Evolutionary conservation across 768 basidiomycete genomes (phyloP), one percentile per base, ranked within the genome.

Genomic region (Candolleomyces eurysporus): DNA sequence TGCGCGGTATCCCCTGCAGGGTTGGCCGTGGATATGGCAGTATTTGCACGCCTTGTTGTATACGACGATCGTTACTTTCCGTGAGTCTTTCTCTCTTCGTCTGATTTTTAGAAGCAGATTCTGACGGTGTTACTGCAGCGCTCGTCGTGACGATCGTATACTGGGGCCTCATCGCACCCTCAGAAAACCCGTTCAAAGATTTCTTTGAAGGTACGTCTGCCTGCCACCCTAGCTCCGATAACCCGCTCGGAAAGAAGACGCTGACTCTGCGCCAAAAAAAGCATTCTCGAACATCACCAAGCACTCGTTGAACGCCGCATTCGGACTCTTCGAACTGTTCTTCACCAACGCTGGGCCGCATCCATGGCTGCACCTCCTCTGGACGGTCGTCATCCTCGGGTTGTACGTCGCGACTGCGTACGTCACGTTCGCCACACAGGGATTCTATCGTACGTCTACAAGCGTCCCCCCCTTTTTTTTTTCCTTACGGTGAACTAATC

Each of bases 401-500:
- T 65, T 71, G 3, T 91, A 91, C 65, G 72, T 90, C 17, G 87
- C 79, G 21, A 71, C 91, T 0, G 89, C 88, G 10, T 91, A 91
- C 64, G 79, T 91, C 56, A 89, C 88, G 0, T 65, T 79, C 51
- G 82, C 74, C 0, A 81, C 82, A 0, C 86, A 88, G 67, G 82
- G 83, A 0, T 81, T 88, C 66, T 91, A 90, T 67, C 70, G 89
- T 90, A 63, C 56, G 85, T 78, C 45, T 26, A 26, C 26, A 2
- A 26, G 26, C 4, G 26, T 26, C 26, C 26, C 2, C 26, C n/a
- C n/a, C n/a, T n/a, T n/a, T n/a, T n/a, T n/a, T 21, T 43, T 22
- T 19, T 21, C 26, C 11, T 26, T 11, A 31, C 36, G 39, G 10
- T 48, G 31, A 19, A 4, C 19, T 48, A 26, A 53, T n/a, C 26